Evolutionary conservation across 768 basidiomycete genomes (phyloP).

Genomic region (Daedaleopsis nitida): DNA sequence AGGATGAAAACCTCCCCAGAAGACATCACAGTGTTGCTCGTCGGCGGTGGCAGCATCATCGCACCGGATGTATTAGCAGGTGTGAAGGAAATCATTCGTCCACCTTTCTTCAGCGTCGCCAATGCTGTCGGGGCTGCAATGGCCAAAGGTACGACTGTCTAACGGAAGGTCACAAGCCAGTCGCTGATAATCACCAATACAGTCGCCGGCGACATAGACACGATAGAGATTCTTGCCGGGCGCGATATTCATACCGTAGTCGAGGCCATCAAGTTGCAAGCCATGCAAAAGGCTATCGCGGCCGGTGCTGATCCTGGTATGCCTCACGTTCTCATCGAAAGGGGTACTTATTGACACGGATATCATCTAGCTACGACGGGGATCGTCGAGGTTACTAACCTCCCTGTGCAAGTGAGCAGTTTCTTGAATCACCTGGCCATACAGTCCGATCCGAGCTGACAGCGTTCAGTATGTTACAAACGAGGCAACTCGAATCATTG

Average conservation of each 20-base stretch:
- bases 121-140: slow-evolving; percentile 64
- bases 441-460: not conserved
- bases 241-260: slow-evolving; percentile 34
- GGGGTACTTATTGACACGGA: not conserved
- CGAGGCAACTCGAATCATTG: slow-evolving; percentile 55
- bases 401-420: slow-evolving; percentile 49
- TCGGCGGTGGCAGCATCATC: slow-evolving; percentile 67
- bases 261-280: slow-evolving; percentile 32
- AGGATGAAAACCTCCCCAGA: slow-evolving; percentile 65
- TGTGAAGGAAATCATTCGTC: slow-evolving; percentile 50
- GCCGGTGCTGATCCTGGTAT: slow-evolving; percentile 37
- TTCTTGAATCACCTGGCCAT: too few species aligned
- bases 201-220: slow-evolving; percentile 37
- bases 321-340: not conserved
- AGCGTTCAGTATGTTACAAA: slow-evolving; percentile 47
- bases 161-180: not conserved
- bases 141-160: slow-evolving; percentile 22
- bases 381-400: slow-evolving; percentile 56
- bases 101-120: slow-evolving; percentile 56
- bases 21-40: slow-evolving; percentile 59
- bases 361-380: slow-evolving; percentile 35
- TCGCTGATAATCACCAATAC: not conserved
- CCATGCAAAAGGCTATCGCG: slow-evolving; percentile 37
- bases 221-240: slow-evolving; percentile 38
- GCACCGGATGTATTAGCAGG: slow-evolving; percentile 53